Conservation (phyloP, 805 yeast genomes). For the Candida railenensis region DNA sequence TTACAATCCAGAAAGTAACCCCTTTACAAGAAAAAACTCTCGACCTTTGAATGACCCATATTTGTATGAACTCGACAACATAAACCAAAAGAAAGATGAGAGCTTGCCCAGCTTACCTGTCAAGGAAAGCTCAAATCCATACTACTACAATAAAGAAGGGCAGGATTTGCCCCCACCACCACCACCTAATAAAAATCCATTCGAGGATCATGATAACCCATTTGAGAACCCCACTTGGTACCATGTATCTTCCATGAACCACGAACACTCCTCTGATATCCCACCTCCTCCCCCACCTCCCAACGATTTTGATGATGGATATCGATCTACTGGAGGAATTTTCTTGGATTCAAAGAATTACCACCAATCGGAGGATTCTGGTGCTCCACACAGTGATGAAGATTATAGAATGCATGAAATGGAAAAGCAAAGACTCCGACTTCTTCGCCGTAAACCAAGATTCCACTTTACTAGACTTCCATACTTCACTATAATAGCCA, state of each 20-base stretch:
- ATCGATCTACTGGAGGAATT: background rate
- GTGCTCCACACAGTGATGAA: background rate
- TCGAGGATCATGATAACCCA: slow-evolving; percentile 1
- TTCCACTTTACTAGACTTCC: slow-evolving; percentile 40
- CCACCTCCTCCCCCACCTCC: slow-evolving; percentile 1
- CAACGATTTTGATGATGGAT: background rate
- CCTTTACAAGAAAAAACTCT: background rate
- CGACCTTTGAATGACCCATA: background rate
- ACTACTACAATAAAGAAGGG: background rate
- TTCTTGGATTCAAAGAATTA: background rate
- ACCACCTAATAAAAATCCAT: slow-evolving; percentile 8
- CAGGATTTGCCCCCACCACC: slow-evolving; percentile 8
- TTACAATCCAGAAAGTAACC: background rate
- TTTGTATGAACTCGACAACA: slow-evolving; percentile 1
- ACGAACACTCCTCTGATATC: background rate
- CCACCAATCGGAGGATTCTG: background rate
- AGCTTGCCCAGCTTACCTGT: too few relatives aligned
- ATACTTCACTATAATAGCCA: slow-evolving; percentile 39
- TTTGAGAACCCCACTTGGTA: slow-evolving; percentile 3
- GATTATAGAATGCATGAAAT: slow-evolving; percentile 11
- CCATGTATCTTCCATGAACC: background rate
- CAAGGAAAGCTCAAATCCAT: background rate
- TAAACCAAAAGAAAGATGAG: background rate
- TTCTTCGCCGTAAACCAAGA: slow-evolving; percentile 25
- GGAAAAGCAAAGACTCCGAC: slow-evolving; percentile 24